Percentiles rank a stretch among this genome's conserved stretches.
Evolutionary conservation across 1,284 basidiomycete species (phyloP).

Genomic region (Malassezia caprae): DNA sequence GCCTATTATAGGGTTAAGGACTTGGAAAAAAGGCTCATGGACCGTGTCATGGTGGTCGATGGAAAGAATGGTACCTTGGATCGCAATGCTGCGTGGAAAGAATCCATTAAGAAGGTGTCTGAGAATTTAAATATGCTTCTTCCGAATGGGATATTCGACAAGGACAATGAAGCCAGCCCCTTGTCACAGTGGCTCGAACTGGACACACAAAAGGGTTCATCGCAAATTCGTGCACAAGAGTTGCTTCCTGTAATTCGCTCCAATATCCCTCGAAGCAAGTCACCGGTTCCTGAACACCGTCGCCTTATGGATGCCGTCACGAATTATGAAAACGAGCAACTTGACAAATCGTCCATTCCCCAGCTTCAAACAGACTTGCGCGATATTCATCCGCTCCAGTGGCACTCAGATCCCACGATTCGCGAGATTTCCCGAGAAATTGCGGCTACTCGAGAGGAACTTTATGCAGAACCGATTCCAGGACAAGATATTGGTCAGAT

Average conservation of each 20-base stretch:
- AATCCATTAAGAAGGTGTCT: not conserved
- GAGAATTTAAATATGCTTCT: not conserved
- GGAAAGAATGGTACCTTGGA: not conserved
- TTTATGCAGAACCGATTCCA: slow-evolving; percentile 52
- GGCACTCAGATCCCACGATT: slow-evolving; percentile 58
- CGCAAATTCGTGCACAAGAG: slow-evolving; percentile 2
- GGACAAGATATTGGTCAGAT: slow-evolving; percentile 42
- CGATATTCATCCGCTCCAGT: slow-evolving; percentile 57
- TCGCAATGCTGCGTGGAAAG: not conserved
- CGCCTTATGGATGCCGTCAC: not conserved
- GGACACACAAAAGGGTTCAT: slow-evolving; percentile 5
- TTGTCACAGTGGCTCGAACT: slow-evolving; percentile 1
- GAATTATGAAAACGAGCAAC: not conserved
- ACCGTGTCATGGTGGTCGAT: slow-evolving; percentile 21
- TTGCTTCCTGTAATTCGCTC: not conserved
- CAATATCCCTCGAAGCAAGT: not conserved
- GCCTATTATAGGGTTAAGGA: slow-evolving; percentile 23
- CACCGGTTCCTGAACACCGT: slow-evolving; percentile 8
- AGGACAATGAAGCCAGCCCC: not conserved
- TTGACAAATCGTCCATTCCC: not conserved
- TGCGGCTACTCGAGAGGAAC: slow-evolving; percentile 65
- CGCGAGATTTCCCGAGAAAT: slow-evolving; percentile 60
- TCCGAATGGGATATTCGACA: not conserved
- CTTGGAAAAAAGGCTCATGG: slow-evolving; percentile 31
- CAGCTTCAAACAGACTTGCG: slow-evolving; percentile 16